Conservation (phyloP, 1,284 basidiomycete species). For the Malassezia sp. region DNA sequence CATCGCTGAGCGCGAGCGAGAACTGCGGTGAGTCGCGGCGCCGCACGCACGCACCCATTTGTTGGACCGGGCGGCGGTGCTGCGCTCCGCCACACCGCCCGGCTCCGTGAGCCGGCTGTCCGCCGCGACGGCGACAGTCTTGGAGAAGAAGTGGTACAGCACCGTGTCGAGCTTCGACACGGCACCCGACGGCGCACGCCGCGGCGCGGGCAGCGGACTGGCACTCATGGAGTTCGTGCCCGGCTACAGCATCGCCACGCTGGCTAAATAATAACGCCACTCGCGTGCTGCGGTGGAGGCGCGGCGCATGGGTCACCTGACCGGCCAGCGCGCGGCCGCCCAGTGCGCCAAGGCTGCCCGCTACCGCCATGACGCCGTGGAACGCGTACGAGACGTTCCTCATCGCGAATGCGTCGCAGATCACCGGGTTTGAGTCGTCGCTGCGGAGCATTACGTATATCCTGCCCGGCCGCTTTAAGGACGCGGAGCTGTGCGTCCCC, state of each 20-base stretch:
- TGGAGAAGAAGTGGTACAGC: conserved; percentile 15
- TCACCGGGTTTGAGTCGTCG: conserved; percentile 74
- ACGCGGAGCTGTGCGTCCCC: conserved; percentile 85
- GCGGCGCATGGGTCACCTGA: neutral
- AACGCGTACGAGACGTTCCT: conserved; percentile 41
- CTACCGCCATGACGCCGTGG: conserved; percentile 26
- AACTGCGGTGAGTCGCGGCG: conserved; percentile 5
- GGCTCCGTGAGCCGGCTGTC: conserved; percentile 3
- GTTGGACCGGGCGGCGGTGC: conserved; percentile 3
- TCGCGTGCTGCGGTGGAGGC: too few species aligned
- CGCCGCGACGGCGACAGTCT: conserved; percentile 13
- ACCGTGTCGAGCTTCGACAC: conserved; percentile 11
- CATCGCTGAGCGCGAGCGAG: conserved; percentile 8
- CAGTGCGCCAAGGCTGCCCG: neutral
- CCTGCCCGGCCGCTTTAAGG: conserved; percentile 85
- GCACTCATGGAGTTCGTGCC: too few species aligned
- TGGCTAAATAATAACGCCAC: neutral
- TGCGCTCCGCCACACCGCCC: neutral
- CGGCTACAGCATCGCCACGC: too few species aligned
- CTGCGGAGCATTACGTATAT: conserved; percentile 85
- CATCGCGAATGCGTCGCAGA: conserved; percentile 40
- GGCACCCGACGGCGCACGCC: conserved; percentile 3
- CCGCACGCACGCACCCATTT: conserved; percentile 10
- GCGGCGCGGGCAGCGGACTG: conserved; percentile 1
- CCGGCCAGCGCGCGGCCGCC: neutral